These are phyloP conservation scores for Plasmodium malariae DNA, from an alignment of 169 alveolate species.

Conservation along the genomic window DNA sequence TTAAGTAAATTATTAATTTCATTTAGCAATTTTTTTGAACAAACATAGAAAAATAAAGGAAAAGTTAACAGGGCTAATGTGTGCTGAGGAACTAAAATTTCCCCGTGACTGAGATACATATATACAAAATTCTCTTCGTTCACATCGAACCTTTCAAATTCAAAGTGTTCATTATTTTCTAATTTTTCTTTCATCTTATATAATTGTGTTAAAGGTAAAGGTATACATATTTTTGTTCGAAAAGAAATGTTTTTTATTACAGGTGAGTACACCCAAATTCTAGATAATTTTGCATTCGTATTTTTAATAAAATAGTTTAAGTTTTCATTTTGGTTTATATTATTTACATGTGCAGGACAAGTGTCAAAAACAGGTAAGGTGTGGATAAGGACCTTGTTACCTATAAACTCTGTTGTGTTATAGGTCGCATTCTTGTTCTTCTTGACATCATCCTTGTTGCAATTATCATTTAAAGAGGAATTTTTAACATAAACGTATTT, in stretches of 20 bases:
- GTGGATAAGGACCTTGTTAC: neutral
- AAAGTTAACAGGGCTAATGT: constrained; percentile 2
- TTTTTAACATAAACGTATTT: too few species aligned
- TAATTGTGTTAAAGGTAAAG: constrained; percentile 18
- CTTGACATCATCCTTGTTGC: neutral
- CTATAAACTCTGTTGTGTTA: constrained; percentile 13
- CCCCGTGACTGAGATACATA: constrained; percentile 3
- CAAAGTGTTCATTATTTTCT: constrained; percentile 13
- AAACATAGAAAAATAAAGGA: neutral
- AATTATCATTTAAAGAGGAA: too few species aligned
- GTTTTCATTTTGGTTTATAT: neutral
- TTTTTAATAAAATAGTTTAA: neutral
- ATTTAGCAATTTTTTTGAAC: neutral
- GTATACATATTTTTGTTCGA: constrained; percentile 13
- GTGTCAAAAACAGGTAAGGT: constrained; percentile 6
- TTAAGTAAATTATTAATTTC: neutral
- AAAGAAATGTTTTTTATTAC: constrained; percentile 6
- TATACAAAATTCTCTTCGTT: constrained; percentile 23
- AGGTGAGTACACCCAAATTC: constrained; percentile 32
- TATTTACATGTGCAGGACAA: constrained; percentile 11
- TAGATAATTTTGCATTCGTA: constrained; percentile 1
- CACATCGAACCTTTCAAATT: neutral
- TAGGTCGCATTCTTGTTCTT: neutral
- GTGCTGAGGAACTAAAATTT: constrained; percentile 8
- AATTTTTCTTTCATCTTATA: constrained; percentile 21